A percentile compares a stretch with the other conserved stretches of the same genome.
Conservation (phyloP, 2,329 filamentous ascomycete genomes). For the Aspergillus nomiae region DNA sequence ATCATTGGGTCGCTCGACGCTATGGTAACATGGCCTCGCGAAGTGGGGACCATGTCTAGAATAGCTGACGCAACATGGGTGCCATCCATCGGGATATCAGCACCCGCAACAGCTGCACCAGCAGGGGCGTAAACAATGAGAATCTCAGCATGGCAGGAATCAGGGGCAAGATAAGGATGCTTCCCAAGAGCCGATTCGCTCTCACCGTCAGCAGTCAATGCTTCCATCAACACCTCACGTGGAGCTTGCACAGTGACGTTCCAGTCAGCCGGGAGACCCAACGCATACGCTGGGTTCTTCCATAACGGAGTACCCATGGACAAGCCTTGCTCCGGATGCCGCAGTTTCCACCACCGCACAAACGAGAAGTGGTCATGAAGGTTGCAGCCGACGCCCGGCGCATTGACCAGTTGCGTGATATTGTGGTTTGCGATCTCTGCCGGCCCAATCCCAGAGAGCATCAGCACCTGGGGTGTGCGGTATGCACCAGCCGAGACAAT, state of each 20-base stretch:
- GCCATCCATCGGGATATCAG: constrained; percentile 24
- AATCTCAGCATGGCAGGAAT: constrained; percentile 15
- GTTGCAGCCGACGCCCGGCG: constrained; percentile 27
- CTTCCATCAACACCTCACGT: background rate
- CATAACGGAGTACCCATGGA: constrained; percentile 32
- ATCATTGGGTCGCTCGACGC: constrained; percentile 16
- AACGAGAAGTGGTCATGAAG: constrained; percentile 33
- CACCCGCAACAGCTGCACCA: constrained; percentile 12
- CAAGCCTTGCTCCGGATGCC: background rate
- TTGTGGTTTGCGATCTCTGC: constrained; percentile 31
- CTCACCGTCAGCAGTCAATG: constrained; percentile 10
- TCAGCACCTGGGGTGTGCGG: constrained; percentile 35
- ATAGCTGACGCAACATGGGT: constrained; percentile 25
- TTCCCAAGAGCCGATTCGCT: background rate
- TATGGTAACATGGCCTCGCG: constrained; percentile 23
- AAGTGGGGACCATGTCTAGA: constrained; percentile 23
- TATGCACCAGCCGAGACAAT: constrained; percentile 36
- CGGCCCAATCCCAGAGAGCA: constrained; percentile 40
- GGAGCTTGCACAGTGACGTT: constrained; percentile 25
- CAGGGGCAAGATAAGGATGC: constrained; percentile 3
- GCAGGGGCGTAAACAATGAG: constrained; percentile 28
- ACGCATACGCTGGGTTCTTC: constrained; percentile 37
- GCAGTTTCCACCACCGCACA: constrained; percentile 18
- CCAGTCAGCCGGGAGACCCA: constrained; percentile 43
- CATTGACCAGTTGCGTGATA: constrained; percentile 27